A percentile compares a stretch with the other conserved stretches of the same genome.
Evolutionary conservation across 2,329 filamentous ascomycete species (phyloP).

Genomic region (Clarireedia monteithiana): DNA sequence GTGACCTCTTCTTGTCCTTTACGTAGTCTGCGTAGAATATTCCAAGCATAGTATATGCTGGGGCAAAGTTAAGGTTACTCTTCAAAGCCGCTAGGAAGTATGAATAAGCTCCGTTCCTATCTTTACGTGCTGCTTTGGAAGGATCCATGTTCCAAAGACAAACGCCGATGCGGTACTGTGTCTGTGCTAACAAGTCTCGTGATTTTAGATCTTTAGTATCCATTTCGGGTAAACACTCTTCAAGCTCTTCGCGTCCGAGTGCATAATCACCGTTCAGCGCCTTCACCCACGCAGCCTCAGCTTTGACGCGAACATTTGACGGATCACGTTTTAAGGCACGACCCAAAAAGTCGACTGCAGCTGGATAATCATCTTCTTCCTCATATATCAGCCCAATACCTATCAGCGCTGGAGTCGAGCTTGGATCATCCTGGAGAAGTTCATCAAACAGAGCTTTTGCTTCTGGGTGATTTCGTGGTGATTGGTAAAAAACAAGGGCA

Average conservation of each 20-base stretch:
- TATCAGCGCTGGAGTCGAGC: slow-evolving; percentile 74
- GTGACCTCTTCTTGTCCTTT: slow-evolving; percentile 75
- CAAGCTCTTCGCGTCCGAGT: slow-evolving; percentile 59
- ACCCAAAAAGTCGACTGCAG: slow-evolving; percentile 73
- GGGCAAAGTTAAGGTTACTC: slow-evolving; percentile 78
- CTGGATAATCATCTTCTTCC: slow-evolving; percentile 80
- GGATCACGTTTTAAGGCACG: slow-evolving; percentile 68
- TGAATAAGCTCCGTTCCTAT: slow-evolving; percentile 73
- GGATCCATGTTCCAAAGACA: slow-evolving; percentile 81
- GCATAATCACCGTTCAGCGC: slow-evolving; percentile 72
- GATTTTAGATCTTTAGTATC: slow-evolving; percentile 51
- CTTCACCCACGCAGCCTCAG: slow-evolving; percentile 89
- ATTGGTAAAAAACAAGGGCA: slow-evolving; percentile 83
- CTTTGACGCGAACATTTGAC: slow-evolving; percentile 68
- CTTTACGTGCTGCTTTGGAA: slow-evolving; percentile 66
- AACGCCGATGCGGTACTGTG: slow-evolving; percentile 77
- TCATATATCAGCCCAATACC: slow-evolving; percentile 88
- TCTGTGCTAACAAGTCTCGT: slow-evolving; percentile 72
- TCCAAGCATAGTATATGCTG: slow-evolving; percentile 85
- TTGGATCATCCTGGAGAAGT: slow-evolving; percentile 67
- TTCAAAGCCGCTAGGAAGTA: slow-evolving; percentile 79
- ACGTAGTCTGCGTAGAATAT: slow-evolving; percentile 88
- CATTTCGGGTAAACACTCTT: slow-evolving; percentile 59
- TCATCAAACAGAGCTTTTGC: slow-evolving; percentile 79
- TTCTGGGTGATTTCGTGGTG: slow-evolving; percentile 81